These are phyloP conservation scores for Globisporangium iwayamae DNA, from an alignment of 352 stramenopile genomes.

Conservation along the genomic window DNA sequence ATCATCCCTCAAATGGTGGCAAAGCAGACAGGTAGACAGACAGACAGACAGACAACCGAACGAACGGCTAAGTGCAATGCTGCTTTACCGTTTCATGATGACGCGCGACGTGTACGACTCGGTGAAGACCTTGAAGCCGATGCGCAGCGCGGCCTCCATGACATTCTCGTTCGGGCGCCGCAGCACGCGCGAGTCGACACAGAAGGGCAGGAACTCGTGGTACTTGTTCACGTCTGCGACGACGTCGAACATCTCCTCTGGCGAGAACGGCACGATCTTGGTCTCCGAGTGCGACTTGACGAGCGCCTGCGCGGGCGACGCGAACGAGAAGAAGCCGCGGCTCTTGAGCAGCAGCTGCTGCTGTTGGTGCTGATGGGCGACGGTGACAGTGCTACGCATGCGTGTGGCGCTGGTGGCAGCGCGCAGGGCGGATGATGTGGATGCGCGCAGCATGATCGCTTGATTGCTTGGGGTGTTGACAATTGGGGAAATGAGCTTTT, in stretches of 20 bases:
- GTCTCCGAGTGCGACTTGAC: conserved; percentile 72
- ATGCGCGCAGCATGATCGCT: conserved; percentile 25
- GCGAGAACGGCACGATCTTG: conserved; percentile 72
- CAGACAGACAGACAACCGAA: too few relatives aligned
- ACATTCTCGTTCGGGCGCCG: conserved; percentile 68
- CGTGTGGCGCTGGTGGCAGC: not conserved
- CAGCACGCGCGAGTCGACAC: conserved; percentile 72
- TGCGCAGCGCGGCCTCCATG: conserved; percentile 67
- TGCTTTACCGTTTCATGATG: conserved; percentile 60
- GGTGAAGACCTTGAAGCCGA: conserved; percentile 83
- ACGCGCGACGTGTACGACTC: conserved; percentile 82
- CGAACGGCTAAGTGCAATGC: not conserved
- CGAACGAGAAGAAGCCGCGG: conserved; percentile 58
- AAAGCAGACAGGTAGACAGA: too few relatives aligned
- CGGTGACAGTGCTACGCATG: not conserved
- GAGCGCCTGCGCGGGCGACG: conserved; percentile 42
- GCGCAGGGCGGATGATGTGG: not conserved
- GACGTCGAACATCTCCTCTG: conserved; percentile 77
- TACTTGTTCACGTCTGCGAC: conserved; percentile 72
- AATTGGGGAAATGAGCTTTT: conserved; percentile 1
- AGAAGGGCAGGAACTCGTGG: conserved; percentile 78
- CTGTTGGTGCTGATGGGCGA: not conserved
- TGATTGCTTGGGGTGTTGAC: not conserved
- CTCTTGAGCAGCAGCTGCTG: not conserved
- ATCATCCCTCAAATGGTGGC: not conserved